These are phyloP conservation scores for Aureobasidium vineae DNA, from an alignment of 2,329 filamentous ascomycete species.

Conservation along the genomic window DNA sequence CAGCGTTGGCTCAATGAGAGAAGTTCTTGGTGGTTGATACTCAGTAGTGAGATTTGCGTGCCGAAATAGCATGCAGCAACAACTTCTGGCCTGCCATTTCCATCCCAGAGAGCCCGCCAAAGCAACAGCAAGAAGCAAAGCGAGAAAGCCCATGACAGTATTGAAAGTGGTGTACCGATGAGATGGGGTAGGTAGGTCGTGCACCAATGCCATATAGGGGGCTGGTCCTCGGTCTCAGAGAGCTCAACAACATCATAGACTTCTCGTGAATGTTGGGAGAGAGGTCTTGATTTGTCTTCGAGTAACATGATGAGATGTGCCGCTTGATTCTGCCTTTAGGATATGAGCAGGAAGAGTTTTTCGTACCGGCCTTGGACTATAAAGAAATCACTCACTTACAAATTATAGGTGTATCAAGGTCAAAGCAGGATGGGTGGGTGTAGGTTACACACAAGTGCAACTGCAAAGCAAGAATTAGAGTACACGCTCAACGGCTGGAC, in stretches of 20 bases:
- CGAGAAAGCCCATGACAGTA: conserved; percentile 21
- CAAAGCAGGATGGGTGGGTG: background rate
- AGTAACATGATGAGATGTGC: conserved; percentile 3
- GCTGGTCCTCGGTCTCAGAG: background rate
- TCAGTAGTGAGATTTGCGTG: conserved; percentile 5
- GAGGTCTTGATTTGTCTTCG: conserved; percentile 8
- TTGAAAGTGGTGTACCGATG: conserved; percentile 20
- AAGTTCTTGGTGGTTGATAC: background rate
- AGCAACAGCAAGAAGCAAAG: conserved; percentile 19
- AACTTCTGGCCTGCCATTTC: background rate
- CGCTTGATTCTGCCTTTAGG: background rate
- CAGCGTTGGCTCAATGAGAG: background rate
- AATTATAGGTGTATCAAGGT: background rate
- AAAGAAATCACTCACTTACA: background rate
- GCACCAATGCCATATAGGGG: background rate
- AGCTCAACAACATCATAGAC: conserved; percentile 17
- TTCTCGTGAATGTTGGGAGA: background rate
- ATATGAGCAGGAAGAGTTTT: background rate
- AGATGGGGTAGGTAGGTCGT: background rate
- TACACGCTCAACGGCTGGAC: conserved; percentile 12
- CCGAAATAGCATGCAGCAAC: conserved; percentile 16
- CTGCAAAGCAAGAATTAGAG: conserved; percentile 15
- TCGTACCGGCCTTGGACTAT: background rate
- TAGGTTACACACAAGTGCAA: conserved; percentile 18
- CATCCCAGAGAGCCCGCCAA: background rate